These are phyloP conservation scores for Backusella tarrabulga DNA, from an alignment of 192 early-diverging fungal species.

Conservation along the genomic window DNA sequence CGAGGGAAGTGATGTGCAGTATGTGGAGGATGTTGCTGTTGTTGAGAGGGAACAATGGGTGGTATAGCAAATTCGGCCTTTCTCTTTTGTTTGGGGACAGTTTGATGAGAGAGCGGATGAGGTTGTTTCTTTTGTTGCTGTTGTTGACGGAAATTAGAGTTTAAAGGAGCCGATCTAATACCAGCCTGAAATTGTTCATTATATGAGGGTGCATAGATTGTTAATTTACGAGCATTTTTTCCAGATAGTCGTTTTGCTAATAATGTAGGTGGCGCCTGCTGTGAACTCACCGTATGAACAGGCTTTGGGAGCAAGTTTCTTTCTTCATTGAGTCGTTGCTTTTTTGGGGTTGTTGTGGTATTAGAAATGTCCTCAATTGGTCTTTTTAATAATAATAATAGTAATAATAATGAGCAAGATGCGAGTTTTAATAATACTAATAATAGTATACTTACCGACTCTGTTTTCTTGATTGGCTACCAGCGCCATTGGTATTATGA, in stretches of 20 bases:
- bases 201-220: conserved; percentile 52
- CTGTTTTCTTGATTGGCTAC: conserved; percentile 6
- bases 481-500: conserved; percentile 18
- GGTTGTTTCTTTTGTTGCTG: conserved; percentile 28
- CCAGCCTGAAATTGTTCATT: conserved; percentile 36
- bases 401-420: neutral
- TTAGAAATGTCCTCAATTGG: conserved; percentile 8
- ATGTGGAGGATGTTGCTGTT: conserved; percentile 11
- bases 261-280: conserved; percentile 2
- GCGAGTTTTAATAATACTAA: neutral
- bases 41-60: conserved; percentile 37
- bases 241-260: conserved; percentile 36
- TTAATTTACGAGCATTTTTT: conserved; percentile 44
- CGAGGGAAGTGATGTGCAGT: conserved; percentile 8
- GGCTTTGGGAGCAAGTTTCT: conserved; percentile 10
- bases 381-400: neutral
- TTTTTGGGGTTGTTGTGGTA: conserved; percentile 5
- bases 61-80: conserved; percentile 29
- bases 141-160: conserved; percentile 35
- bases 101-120: conserved; percentile 8
- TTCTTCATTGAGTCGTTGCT: neutral
- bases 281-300: conserved; percentile 17
- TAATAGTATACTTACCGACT: conserved; percentile 7
- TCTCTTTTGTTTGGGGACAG: neutral
- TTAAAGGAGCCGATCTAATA: conserved; percentile 50